Percentiles rank a stretch among this genome's conserved stretches.
Evolutionary conservation across 371 early-diverging fungal species (phyloP).

Genomic region (Mucor sp.): DNA sequence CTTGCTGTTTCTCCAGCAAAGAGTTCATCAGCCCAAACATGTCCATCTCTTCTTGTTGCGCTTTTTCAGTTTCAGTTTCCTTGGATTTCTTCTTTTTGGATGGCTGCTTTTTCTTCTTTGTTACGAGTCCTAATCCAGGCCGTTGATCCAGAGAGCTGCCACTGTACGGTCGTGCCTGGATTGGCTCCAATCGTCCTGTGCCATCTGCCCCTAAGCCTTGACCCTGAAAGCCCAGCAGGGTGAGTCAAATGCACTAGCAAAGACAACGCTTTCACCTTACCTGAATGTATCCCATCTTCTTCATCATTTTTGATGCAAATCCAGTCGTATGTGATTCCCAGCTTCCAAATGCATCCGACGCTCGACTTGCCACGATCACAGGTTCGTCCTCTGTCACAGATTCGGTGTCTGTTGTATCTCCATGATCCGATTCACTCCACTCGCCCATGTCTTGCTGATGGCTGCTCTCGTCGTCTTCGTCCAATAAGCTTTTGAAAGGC

Average conservation of each 20-base stretch:
- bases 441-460: conserved; percentile 7
- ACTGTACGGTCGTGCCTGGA: conserved; percentile 9
- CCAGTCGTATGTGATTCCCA: conserved; percentile 41
- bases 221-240: conserved; percentile 27
- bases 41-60: neutral
- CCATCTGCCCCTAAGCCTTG: conserved; percentile 31
- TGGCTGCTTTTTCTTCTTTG: neutral
- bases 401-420: neutral
- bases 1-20: conserved; percentile 4
- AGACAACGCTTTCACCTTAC: conserved; percentile 15
- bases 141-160: neutral
- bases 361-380: neutral
- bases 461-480: neutral
- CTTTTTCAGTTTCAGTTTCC: neutral
- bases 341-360: conserved; percentile 10
- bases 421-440: conserved; percentile 8
- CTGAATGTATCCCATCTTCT: conserved; percentile 39
- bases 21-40: conserved; percentile 26
- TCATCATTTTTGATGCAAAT: conserved; percentile 41
- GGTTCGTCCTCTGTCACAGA: conserved; percentile 1
- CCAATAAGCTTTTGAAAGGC: conserved; percentile 9
- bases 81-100: conserved; percentile 4
- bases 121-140: conserved; percentile 11
- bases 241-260: neutral
- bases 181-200: conserved; percentile 29